Evolutionary conservation across 371 early-diverging fungal species (phyloP), one percentile per base, ranked within the genome.

Genomic region (Gilbertella persicaria): DNA sequence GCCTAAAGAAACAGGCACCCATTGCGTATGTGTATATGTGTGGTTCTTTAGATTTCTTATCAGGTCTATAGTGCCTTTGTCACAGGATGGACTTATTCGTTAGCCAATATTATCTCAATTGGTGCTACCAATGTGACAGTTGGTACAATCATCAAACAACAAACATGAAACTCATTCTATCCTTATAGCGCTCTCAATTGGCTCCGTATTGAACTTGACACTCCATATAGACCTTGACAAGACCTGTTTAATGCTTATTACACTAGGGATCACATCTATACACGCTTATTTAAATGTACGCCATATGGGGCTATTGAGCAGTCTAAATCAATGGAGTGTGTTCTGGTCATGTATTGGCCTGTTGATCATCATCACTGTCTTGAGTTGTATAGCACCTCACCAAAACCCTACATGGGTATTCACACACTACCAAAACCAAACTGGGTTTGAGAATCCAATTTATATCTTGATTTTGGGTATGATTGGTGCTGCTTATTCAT

Each of bases 331-430:
- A 35, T 58, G 62, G 58, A 76, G 59, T 26, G 77, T 76, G 5
- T 66, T 70, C 40, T 76, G 73, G 73, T 70, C 77, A 35, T 68
- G 66, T 35, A 62, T 60, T 14, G 77, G 73, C 16, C 54, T 76
- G 3, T 2, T 71, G 5, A 25, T 64, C 13, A 62, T 73, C 26
- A 64, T 71, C 17, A 44, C 57, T 3, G 39, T 51, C 13, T 29
- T 76, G 8, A 53, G 67, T 16, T 25, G 38, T 2, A 45, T 45
- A 13, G 52, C 67, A 0, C 55, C 63, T 12, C 69, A 62, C 42
- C 61, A 61, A 45, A 23, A 60, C 1, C 33, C 63, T 2, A 33
- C 46, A 37, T 76, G 70, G 73, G 65, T 73, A 5, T 60, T 76
- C 17, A 65, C 63, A 3, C 57, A 70, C 37, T 76, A 69, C 37